Percentiles rank a stretch among this genome's conserved stretches.
These are phyloP conservation scores for Geoglossum cookeanum DNA, from an alignment of 2,329 filamentous ascomycete genomes.

Conservation along the genomic window DNA sequence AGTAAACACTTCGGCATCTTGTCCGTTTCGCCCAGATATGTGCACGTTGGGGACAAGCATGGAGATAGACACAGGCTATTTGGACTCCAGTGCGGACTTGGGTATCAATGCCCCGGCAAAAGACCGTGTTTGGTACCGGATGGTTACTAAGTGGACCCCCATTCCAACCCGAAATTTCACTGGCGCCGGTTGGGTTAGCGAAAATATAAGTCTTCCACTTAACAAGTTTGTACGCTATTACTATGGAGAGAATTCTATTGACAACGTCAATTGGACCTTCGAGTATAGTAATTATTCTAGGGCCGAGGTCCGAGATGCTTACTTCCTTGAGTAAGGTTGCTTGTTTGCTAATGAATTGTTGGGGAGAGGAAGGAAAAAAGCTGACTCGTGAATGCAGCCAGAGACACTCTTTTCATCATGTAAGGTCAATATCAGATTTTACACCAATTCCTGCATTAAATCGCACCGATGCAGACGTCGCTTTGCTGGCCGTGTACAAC, in stretches of 20 bases:
- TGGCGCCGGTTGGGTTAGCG: neutral
- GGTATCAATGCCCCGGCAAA: constrained; percentile 6
- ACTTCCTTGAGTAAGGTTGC: neutral
- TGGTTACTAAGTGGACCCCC: constrained; percentile 6
- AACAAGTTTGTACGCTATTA: neutral
- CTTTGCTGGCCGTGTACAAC: constrained; percentile 8
- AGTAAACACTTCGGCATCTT: neutral
- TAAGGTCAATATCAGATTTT: neutral
- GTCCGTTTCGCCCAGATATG: neutral
- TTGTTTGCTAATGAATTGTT: neutral
- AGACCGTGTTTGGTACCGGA: constrained; percentile 5
- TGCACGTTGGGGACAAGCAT: neutral
- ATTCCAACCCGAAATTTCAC: constrained; percentile 5
- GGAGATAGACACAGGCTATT: constrained; percentile 6
- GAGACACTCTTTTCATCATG: too few species aligned
- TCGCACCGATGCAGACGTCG: constrained; percentile 11
- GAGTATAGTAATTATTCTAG: neutral
- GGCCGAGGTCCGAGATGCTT: neutral
- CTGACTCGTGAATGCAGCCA: too few species aligned
- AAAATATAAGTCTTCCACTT: neutral
- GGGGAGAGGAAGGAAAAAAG: neutral
- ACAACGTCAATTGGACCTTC: neutral
- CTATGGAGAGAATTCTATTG: neutral
- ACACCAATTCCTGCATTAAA: constrained; percentile 9
- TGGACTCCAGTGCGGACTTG: constrained; percentile 6